phyloP scores from a whole-genome alignment of 2,329 filamentous ascomycete genomes.

The Stachybotrys echinatus region DNA sequence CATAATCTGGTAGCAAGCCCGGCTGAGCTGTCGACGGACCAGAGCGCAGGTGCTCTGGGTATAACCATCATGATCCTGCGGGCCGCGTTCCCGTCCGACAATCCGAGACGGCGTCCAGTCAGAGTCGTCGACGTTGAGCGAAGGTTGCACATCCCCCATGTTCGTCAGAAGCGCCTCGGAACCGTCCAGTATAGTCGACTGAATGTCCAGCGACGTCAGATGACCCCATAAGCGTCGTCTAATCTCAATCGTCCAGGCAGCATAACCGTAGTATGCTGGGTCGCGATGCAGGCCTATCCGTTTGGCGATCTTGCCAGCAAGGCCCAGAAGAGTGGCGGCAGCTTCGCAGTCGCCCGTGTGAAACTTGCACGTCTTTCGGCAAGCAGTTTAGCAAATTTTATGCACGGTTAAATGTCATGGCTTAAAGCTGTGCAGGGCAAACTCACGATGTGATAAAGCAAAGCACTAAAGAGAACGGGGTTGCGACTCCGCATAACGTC shows the following conservation, averaged over 20 bases:
- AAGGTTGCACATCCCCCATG: constrained; percentile 8
- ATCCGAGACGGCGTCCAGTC: constrained; percentile 7
- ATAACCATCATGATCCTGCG: constrained; percentile 9
- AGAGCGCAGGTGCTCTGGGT: constrained; percentile 8
- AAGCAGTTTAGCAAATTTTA: neutral
- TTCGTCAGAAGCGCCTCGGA: constrained; percentile 8
- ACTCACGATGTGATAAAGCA: constrained; percentile 11
- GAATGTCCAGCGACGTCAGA: constrained; percentile 8
- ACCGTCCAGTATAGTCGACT: constrained; percentile 8
- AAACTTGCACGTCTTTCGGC: constrained; percentile 9
- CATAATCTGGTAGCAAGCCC: constrained; percentile 7
- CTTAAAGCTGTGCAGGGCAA: neutral
- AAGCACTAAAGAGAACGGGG: constrained; percentile 8
- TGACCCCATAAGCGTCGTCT: constrained; percentile 11
- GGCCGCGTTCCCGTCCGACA: constrained; percentile 4
- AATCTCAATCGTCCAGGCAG: constrained; percentile 10
- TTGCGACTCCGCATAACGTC: constrained; percentile 11
- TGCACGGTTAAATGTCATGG: neutral
- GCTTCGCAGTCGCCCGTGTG: constrained; percentile 10
- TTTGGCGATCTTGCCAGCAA: constrained; percentile 10
- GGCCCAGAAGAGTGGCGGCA: constrained; percentile 8
- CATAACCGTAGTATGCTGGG: constrained; percentile 10
- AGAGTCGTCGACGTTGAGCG: constrained; percentile 7
- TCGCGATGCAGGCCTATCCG: constrained; percentile 11
- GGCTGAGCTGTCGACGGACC: constrained; percentile 9